Base-by-base conservation (phyloP, 768 basidiomycete genomes). In the Serendipita vermifera region DNA sequence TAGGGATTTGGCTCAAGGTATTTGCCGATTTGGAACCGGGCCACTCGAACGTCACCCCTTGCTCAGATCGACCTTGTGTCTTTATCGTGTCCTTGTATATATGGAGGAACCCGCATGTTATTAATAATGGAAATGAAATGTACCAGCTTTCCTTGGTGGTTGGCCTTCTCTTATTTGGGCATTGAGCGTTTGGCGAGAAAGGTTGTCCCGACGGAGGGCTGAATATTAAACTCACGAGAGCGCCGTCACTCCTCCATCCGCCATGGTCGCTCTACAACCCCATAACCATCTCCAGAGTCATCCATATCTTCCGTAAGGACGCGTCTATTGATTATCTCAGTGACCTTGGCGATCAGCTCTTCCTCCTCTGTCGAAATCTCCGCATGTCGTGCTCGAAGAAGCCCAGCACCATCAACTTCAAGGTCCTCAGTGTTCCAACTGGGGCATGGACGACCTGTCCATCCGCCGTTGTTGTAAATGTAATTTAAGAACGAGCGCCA, bases 401-500 rank as follows among this genome's bases (percentile, higher is more conserved):
- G n/a, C 35, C n/a, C 35, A 9, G 9, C n/a, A 9, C 9, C 9
- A n/a, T 36, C 35, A 9, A 36, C 9, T 36, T 36, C 35, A 9
- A 13, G 9, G n/a, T n/a, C 32, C 5, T 51, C 22, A 15, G 43
- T 51, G 33, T 81, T 73, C 79, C 80, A 82, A 5, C 71, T 63
- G 33, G 77, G 75, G 3, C 67, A 32, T 29, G 36, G 64, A 3
- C 69, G 69, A 5, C 80, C 80, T 29, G 64, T 71, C 77, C 80
- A 83, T 0, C 80, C 82, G 2, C 74, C 74, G 13, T 75, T 72
- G 15, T 61, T 51, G 58, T 77, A 65, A n/a, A 82, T 65, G 59
- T 78, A 81, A 57, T 80, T 81, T 48, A 83, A 63, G 69, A 82
- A 82, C 0, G 68, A 64, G 3, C 80, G 67, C 82, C 82, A 82